Evolutionary conservation across 2,329 filamentous ascomycete species (phyloP).

Genomic region (Pseudogymnoascus sp.): DNA sequence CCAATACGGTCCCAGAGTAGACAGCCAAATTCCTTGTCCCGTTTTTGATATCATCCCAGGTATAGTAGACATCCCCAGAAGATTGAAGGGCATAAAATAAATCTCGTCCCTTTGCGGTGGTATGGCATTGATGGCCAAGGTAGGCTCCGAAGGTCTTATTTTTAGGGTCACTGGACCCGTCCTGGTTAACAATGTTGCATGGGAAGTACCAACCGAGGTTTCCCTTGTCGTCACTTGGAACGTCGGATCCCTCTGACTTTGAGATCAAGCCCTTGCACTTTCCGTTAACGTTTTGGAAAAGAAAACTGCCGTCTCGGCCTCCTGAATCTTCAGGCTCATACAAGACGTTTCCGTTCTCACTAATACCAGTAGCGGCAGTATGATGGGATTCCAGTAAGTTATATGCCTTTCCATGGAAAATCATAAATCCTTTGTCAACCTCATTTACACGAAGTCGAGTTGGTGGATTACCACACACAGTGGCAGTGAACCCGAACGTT

Average conservation of each 20-base stretch:
- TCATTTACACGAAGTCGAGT: conserved; percentile 73
- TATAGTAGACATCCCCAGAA: conserved; percentile 86
- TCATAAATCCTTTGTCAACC: conserved; percentile 78
- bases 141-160: conserved; percentile 71
- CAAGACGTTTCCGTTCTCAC: conserved; percentile 65
- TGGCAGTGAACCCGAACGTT: conserved; percentile 89
- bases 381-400: conserved; percentile 70
- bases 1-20: conserved; percentile 88
- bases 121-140: conserved; percentile 82
- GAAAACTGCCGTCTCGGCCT: conserved; percentile 88
- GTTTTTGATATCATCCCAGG: conserved; percentile 90
- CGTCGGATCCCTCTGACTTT: conserved; percentile 57
- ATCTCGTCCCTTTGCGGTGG: conserved; percentile 56
- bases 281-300: conserved; percentile 98
- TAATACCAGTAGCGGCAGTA: conserved; percentile 70
- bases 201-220: conserved; percentile 96
- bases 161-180: conserved; percentile 64
- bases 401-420: conserved; percentile 89
- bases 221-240: conserved; percentile 64
- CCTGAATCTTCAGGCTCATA: conserved; percentile 76
- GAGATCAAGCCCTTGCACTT: conserved; percentile 90
- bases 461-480: conserved; percentile 68
- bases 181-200: conserved; percentile 84
- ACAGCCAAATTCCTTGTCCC: conserved; percentile 81
- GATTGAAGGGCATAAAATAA: conserved; percentile 66